Evolutionary conservation across 108 stramenopile species (phyloP).

Genomic region (Parietichytrium sp.): DNA sequence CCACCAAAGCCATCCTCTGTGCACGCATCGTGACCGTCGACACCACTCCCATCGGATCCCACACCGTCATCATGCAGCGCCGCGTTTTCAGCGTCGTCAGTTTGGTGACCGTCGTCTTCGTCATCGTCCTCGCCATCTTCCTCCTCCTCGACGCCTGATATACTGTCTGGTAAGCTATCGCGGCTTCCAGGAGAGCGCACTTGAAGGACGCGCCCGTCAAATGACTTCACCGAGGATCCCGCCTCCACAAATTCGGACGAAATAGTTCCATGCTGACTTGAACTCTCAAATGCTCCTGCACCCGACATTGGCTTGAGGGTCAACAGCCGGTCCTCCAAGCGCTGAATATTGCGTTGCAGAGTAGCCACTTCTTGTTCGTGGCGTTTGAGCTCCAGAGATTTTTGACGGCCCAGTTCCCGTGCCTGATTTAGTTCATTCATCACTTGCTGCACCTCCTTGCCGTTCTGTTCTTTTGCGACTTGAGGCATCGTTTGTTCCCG

Average conservation of each 20-base stretch:
- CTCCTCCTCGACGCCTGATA: not conserved
- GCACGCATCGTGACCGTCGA: no score
- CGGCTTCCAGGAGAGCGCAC: no score
- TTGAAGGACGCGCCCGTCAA: no score
- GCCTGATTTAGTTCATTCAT: not conserved
- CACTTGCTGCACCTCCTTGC: slow-evolving; percentile 13
- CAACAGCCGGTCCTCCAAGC: not conserved
- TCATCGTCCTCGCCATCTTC: not conserved
- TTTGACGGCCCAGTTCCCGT: slow-evolving; percentile 18
- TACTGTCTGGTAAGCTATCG: no score
- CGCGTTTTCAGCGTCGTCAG: not conserved
- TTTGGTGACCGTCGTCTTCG: not conserved
- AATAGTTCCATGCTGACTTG: no score
- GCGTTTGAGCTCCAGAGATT: slow-evolving; percentile 23
- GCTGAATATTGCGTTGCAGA: not conserved
- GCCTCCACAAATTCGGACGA: no score
- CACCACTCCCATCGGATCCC: no score
- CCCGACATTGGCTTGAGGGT: not conserved
- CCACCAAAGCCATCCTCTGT: no score
- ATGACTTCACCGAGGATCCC: no score
- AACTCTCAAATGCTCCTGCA: no score
- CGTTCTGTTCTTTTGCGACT: no score
- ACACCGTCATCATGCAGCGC: not conserved
- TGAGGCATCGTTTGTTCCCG: no score
- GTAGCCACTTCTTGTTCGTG: slow-evolving; percentile 33